Evolutionary conservation across 768 basidiomycete genomes (phyloP).

Genomic region (Boletus insuetus): DNA sequence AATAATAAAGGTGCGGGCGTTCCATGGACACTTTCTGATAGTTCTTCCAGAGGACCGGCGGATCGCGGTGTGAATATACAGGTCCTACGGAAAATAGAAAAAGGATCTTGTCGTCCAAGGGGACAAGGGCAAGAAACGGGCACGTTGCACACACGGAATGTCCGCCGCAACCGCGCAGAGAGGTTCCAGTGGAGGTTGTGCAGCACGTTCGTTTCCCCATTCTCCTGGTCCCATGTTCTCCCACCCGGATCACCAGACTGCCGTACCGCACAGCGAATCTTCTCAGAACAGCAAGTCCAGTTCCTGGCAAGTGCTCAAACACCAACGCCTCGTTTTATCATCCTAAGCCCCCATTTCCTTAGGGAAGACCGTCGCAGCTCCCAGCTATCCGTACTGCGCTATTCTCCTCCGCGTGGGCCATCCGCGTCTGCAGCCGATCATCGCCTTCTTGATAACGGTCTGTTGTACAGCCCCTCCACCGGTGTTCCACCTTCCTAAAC

Average conservation of each 20-base stretch:
- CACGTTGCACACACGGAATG: constrained; percentile 17
- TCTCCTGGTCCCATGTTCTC: constrained; percentile 22
- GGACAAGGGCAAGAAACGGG: background rate
- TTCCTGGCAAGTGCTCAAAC: constrained; percentile 29
- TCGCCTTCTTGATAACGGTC: constrained; percentile 32
- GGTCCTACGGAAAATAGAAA: background rate
- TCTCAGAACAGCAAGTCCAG: constrained; percentile 23
- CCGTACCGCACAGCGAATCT: constrained; percentile 24
- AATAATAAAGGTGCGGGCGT: constrained; percentile 13
- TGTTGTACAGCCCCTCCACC: constrained; percentile 21
- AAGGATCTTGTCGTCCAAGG: constrained; percentile 1
- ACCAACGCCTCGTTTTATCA: constrained; percentile 16
- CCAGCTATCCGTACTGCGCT: constrained; percentile 19
- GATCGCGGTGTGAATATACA: constrained; percentile 16
- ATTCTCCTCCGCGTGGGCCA: constrained; percentile 23
- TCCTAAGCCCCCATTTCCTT: constrained; percentile 17
- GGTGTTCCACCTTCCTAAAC: constrained; percentile 27
- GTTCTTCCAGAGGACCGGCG: constrained; percentile 12
- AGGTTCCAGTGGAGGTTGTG: background rate
- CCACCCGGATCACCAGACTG: constrained; percentile 33
- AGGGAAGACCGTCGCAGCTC: constrained; percentile 29
- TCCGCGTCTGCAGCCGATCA: constrained; percentile 31
- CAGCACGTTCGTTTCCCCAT: constrained; percentile 23
- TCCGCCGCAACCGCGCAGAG: constrained; percentile 4
- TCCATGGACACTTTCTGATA: constrained; percentile 7